These are phyloP conservation scores for Lactarius hengduanensis DNA, from an alignment of 768 basidiomycete species.

Conservation along the genomic window DNA sequence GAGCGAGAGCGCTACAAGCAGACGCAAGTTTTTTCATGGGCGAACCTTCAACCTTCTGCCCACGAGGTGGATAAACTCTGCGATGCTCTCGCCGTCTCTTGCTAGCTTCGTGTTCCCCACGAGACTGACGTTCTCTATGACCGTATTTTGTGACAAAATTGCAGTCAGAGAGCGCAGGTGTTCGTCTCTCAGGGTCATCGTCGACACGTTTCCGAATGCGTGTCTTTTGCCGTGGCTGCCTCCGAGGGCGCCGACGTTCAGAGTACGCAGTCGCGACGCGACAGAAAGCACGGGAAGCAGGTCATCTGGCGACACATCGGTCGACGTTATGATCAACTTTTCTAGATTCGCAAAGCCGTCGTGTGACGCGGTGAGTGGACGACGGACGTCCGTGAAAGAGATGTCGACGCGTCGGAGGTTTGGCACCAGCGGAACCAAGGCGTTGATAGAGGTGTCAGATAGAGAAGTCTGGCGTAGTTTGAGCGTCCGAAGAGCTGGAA, in stretches of 20 bases:
- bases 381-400: constrained; percentile 59
- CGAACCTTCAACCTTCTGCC: constrained; percentile 44
- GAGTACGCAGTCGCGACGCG: constrained; percentile 45
- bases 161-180: constrained; percentile 45
- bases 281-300: constrained; percentile 41
- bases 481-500: constrained; percentile 48
- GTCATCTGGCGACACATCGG: constrained; percentile 42
- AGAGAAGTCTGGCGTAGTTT: constrained; percentile 58
- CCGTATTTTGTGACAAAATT: constrained; percentile 37
- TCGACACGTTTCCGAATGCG: constrained; percentile 46
- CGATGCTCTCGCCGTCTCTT: constrained; percentile 38
- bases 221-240: constrained; percentile 37
- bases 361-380: constrained; percentile 32
- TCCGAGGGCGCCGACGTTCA: constrained; percentile 61
- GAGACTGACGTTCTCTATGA: constrained; percentile 54
- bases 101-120: constrained; percentile 65
- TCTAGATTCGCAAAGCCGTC: constrained; percentile 39
- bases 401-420: constrained; percentile 55
- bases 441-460: constrained; percentile 47
- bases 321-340: constrained; percentile 66
- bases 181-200: constrained; percentile 57
- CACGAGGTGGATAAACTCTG: constrained; percentile 48
- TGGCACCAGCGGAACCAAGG: constrained; percentile 47
- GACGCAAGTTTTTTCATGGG: not conserved
- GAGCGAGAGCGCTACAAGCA: constrained; percentile 5